Evolutionary conservation across 2,329 filamentous ascomycete species (phyloP).

Genomic region (Westerdykella aurantiaca): DNA sequence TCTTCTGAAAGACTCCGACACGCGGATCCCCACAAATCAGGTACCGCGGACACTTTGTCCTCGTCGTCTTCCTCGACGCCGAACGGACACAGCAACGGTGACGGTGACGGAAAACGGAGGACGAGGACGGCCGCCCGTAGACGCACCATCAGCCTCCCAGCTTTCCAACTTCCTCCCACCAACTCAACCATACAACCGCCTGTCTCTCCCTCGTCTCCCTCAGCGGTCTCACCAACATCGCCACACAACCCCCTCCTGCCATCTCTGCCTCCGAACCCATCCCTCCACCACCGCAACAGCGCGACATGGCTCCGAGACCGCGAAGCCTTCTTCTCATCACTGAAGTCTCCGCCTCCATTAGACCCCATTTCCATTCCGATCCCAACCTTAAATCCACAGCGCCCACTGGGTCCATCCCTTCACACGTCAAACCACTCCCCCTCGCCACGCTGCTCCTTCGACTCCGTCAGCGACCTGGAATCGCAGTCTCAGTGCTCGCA

Average conservation of each 20-base stretch:
- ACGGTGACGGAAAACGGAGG: neutral
- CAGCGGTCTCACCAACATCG: neutral
- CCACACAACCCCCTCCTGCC: neutral
- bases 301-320: slow-evolving; percentile 8
- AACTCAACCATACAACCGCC: neutral
- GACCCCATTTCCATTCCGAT: no score
- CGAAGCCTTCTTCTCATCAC: slow-evolving; percentile 7
- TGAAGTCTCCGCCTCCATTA: neutral
- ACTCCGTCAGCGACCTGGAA: no score
- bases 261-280: neutral
- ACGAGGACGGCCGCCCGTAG: neutral
- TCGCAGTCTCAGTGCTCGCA: no score
- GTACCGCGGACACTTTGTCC: no score
- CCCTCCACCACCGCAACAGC: slow-evolving; percentile 1
- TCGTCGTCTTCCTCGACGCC: no score
- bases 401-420: no score
- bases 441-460: no score
- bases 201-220: neutral
- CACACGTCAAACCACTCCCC: no score
- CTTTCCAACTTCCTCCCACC: neutral
- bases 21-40: no score
- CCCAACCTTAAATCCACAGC: no score
- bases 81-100: neutral
- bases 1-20: no score
- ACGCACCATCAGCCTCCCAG: neutral